Percentiles rank a stretch among this genome's conserved stretches.
phyloP scores from a whole-genome alignment of 306 rosid species.

The Bauhinia variegata region DNA sequence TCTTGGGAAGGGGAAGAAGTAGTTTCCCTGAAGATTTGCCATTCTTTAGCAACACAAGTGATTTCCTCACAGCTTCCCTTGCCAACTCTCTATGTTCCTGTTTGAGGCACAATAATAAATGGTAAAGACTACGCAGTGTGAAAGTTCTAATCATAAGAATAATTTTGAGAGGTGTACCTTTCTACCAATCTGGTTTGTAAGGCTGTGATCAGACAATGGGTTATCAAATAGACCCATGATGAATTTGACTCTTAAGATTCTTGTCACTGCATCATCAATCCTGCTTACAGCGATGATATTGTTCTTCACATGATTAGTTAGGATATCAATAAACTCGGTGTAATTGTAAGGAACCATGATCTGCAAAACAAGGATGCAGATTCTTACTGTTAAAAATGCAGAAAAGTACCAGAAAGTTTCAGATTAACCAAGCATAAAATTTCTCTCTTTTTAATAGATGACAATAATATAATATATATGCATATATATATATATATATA shows the following conservation, averaged over 20 bases:
- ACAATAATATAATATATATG: too few species aligned
- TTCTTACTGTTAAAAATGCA: neutral
- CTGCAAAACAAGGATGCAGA: neutral
- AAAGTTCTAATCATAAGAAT: too few species aligned
- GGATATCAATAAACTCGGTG: neutral
- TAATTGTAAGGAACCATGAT: neutral
- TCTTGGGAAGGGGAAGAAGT: neutral
- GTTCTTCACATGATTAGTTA: neutral
- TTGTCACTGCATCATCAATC: constrained; percentile 5
- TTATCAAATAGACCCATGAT: neutral
- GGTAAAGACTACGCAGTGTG: too few species aligned
- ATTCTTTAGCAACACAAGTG: neutral
- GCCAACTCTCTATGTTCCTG: constrained; percentile 18
- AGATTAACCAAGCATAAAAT: too few species aligned
- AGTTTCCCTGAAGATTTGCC: neutral
- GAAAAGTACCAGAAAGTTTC: too few species aligned
- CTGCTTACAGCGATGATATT: neutral
- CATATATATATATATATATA: too few species aligned
- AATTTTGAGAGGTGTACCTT: neutral
- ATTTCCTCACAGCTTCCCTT: constrained; percentile 22
- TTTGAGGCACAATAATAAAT: neutral
- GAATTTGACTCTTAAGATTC: neutral
- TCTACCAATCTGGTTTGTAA: neutral
- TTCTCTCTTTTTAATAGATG: neutral
- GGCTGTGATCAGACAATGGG: neutral